Conservation (phyloP, 2,329 filamentous ascomycete species). For the Lithohypha guttulata region DNA sequence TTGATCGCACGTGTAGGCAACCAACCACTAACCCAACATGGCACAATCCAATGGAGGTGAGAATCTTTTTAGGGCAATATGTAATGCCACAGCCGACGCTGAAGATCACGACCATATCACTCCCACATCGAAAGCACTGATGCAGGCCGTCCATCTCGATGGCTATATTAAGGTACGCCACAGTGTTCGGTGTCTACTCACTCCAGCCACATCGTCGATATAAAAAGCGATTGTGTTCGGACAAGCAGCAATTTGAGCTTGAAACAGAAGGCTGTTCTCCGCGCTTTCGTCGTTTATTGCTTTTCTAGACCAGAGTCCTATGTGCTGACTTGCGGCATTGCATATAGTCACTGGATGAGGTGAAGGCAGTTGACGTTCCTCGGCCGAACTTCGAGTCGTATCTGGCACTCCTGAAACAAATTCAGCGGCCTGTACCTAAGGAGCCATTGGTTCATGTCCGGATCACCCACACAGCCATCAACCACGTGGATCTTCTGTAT, state of each 20-base stretch:
- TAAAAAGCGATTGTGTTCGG: too few species aligned
- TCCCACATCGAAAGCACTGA: neutral
- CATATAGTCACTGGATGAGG: slow-evolving; percentile 1
- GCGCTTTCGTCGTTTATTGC: too few species aligned
- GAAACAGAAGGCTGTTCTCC: too few species aligned
- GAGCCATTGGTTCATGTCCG: slow-evolving; percentile 31
- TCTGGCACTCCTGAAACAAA: neutral
- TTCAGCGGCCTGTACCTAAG: neutral
- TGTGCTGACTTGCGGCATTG: too few species aligned
- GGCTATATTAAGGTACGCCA: slow-evolving; percentile 9
- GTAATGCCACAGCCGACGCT: slow-evolving; percentile 2
- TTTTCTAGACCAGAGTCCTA: too few species aligned
- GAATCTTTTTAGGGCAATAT: slow-evolving; percentile 1
- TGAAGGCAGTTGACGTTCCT: slow-evolving; percentile 2
- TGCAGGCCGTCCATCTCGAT: slow-evolving; percentile 4
- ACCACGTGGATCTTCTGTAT: slow-evolving; percentile 52
- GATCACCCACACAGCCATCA: slow-evolving; percentile 46
- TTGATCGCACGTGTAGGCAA: too few species aligned
- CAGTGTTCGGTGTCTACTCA: too few species aligned
- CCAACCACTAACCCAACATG: slow-evolving; percentile 1
- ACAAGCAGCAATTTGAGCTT: too few species aligned
- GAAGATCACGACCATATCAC: neutral
- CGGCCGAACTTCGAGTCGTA: slow-evolving; percentile 6
- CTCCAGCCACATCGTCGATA: too few species aligned
- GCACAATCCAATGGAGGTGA: neutral